A percentile compares a stretch with the other conserved stretches of the same genome.
Conservation (phyloP, 768 basidiomycete species). For the Lactarius evosmus region DNA sequence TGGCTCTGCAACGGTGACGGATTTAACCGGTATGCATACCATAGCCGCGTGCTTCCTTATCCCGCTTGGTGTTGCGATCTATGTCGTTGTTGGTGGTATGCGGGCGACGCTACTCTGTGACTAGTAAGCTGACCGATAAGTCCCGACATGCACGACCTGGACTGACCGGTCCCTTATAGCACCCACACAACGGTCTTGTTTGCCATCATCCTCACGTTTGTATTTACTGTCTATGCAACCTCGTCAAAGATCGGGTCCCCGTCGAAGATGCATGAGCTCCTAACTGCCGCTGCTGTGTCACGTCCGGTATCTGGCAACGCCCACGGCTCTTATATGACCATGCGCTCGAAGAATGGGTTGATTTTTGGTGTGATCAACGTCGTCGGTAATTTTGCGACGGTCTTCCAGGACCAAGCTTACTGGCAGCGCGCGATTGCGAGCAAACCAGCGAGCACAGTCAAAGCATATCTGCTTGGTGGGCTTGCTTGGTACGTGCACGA, state of each 20-base stretch:
- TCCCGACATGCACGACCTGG: not conserved
- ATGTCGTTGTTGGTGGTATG: slow-evolving; percentile 86
- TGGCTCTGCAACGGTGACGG: slow-evolving; percentile 83
- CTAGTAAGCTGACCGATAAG: slow-evolving; percentile 51
- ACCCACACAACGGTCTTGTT: slow-evolving; percentile 87
- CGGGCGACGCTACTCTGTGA: slow-evolving; percentile 82
- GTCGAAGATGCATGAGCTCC: slow-evolving; percentile 71
- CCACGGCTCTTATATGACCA: slow-evolving; percentile 70
- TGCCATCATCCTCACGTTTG: slow-evolving; percentile 72
- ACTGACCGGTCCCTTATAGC: slow-evolving; percentile 38
- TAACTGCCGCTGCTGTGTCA: slow-evolving; percentile 51
- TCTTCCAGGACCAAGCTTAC: slow-evolving; percentile 64
- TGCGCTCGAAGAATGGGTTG: slow-evolving; percentile 56
- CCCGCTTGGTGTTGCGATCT: slow-evolving; percentile 82
- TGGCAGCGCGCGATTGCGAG: slow-evolving; percentile 93
- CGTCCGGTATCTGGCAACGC: slow-evolving; percentile 79
- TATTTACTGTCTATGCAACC: slow-evolving; percentile 81
- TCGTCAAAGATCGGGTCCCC: slow-evolving; percentile 78
- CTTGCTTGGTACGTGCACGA: slow-evolving; percentile 64
- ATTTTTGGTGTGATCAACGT: slow-evolving; percentile 82
- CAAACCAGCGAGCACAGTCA: slow-evolving; percentile 78
- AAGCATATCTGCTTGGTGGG: slow-evolving; percentile 87
- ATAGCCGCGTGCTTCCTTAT: slow-evolving; percentile 90
- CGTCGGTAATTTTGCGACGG: slow-evolving; percentile 75
- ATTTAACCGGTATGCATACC: slow-evolving; percentile 86